Conservation (phyloP, 106 monocot species). For the Triglochin maritima region DNA sequence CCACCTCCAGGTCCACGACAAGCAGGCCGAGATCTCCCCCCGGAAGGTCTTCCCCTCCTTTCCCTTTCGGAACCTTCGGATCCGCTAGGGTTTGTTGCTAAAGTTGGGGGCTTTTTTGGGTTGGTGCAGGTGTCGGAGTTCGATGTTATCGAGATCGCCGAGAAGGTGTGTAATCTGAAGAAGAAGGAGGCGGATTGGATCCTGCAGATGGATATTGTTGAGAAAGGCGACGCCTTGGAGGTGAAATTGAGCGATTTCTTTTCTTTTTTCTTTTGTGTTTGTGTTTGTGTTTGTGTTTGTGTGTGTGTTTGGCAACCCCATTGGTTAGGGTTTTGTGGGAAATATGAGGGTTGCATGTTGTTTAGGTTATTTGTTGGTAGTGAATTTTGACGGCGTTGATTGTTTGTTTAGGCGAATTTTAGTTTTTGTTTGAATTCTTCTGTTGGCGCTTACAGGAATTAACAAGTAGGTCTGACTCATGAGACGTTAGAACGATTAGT, state of each 20-base stretch:
- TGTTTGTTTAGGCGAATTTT: no score
- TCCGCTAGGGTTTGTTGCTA: not conserved
- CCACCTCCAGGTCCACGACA: slow-evolving; percentile 47
- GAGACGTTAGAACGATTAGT: no score
- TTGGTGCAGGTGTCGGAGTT: slow-evolving; percentile 69
- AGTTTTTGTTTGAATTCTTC: no score
- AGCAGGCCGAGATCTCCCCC: slow-evolving; percentile 48
- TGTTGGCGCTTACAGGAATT: no score
- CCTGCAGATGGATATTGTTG: slow-evolving; percentile 84
- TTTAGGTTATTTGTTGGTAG: no score
- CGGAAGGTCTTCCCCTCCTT: slow-evolving; percentile 36
- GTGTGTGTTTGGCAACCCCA: not conserved
- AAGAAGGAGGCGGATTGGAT: slow-evolving; percentile 98
- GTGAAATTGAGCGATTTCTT: slow-evolving; percentile 18
- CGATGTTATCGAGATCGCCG: slow-evolving; percentile 89
- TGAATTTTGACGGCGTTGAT: no score
- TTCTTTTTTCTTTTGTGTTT: not conserved
- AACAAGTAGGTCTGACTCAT: no score
- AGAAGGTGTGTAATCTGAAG: slow-evolving; percentile 97
- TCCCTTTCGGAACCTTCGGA: not conserved
- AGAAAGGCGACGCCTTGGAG: slow-evolving; percentile 84
- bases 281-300: not conserved
- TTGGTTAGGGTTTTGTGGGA: no score
- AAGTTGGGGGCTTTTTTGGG: not conserved
- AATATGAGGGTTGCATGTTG: no score